Percentiles rank a stretch among this genome's conserved stretches.
phyloP scores from a whole-genome alignment of 2,329 filamentous ascomycete species.

The Chaetothyriales sp. region DNA sequence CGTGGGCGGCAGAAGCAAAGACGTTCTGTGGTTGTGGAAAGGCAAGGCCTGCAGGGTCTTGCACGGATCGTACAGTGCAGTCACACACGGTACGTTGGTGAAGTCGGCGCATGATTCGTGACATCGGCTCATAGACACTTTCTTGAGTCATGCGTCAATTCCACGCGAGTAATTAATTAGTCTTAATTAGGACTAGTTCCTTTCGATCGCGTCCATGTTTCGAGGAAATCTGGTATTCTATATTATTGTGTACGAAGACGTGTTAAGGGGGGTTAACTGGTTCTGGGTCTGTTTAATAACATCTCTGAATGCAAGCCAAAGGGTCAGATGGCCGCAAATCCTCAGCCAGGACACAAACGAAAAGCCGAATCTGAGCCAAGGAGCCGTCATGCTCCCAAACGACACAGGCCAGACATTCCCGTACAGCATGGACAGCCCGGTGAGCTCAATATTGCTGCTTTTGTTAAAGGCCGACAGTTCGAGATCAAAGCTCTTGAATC shows the following conservation, averaged over 20 bases:
- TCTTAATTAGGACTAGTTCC: neutral
- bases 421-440: conserved; percentile 29
- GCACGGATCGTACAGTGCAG: neutral
- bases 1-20: neutral
- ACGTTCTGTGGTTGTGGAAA: neutral
- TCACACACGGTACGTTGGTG: neutral
- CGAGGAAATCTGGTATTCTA: neutral
- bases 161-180: neutral
- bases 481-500: conserved; percentile 76
- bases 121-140: neutral
- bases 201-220: neutral
- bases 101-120: neutral
- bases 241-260: neutral
- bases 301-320: neutral
- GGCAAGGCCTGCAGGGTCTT: neutral
- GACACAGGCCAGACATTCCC: neutral
- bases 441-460: conserved; percentile 70
- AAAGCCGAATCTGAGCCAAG: neutral
- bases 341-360: neutral
- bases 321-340: neutral
- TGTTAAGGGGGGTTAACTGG: neutral
- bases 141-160: neutral
- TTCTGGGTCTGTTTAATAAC: neutral
- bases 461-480: conserved; percentile 71
- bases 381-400: neutral